Percentiles rank a stretch among this genome's conserved stretches.
Conservation (phyloP, 352 stramenopile species). For the Aphanomyces invadans region DNA sequence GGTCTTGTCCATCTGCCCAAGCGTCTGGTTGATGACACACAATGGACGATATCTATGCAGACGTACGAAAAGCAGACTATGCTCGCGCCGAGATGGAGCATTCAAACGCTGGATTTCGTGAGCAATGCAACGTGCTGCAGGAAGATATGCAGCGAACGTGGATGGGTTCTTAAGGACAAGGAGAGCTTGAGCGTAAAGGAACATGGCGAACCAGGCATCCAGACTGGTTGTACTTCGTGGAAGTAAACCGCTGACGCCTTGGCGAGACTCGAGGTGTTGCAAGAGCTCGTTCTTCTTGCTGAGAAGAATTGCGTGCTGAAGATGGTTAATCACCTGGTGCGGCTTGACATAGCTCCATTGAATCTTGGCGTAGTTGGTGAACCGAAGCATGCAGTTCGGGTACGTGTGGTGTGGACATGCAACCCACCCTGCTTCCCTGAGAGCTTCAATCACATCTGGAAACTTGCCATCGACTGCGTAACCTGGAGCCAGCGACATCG, state of each 20-base stretch:
- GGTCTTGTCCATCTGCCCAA: neutral
- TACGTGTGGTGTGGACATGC: conserved; percentile 50
- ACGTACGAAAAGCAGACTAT: neutral
- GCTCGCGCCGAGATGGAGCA: neutral
- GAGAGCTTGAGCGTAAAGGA: conserved; percentile 43
- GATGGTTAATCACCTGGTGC: conserved; percentile 55
- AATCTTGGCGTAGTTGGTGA: conserved; percentile 64
- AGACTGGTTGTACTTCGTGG: conserved; percentile 17
- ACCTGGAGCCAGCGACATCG: neutral
- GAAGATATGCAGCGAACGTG: neutral
- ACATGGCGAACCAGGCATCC: conserved; percentile 47
- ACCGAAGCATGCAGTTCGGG: conserved; percentile 51
- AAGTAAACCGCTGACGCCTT: conserved; percentile 24
- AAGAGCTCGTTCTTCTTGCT: conserved; percentile 47
- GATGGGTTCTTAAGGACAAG: conserved; percentile 33
- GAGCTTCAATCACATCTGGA: conserved; percentile 36
- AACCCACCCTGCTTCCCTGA: conserved; percentile 37
- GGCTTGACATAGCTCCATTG: conserved; percentile 38
- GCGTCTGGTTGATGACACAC: neutral
- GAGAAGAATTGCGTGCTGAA: conserved; percentile 51
- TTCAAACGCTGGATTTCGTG: conserved; percentile 12
- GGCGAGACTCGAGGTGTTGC: conserved; percentile 27
- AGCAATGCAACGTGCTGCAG: neutral
- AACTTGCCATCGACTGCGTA: conserved; percentile 18
- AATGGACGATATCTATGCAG: neutral